Base-by-base conservation (phyloP, 768 basidiomycete species). In the Xerocomellus amylosporus region DNA sequence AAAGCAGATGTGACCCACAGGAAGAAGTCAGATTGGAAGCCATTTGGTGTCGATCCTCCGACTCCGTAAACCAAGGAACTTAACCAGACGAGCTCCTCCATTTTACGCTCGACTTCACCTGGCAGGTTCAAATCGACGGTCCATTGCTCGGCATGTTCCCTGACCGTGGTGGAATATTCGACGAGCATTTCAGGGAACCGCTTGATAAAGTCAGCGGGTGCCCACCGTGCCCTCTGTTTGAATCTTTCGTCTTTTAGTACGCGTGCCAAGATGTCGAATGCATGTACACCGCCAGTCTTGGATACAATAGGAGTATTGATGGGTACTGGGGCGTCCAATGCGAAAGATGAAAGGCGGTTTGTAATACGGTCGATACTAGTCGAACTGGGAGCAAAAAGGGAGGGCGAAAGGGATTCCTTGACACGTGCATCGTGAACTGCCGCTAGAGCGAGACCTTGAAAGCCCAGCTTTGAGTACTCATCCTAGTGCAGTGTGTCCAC, bases 11-110 rank as follows among this genome's bases (percentile, higher is more conserved):
- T 22, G 1, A 56, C 69, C 10, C 55, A 87, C 85, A 74, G 51
- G 73, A 81, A 79, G 66, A 88, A 87, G 31, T 69, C 58, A 8
- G 62, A 49, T 44, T 13, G 41, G 26, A 58, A 54, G 53, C 87
- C 82, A 0, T 77, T 79, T 33, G 77, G 75, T 64, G 83, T 68
- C 73, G 77, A 82, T 4, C 82, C 85, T 9, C 76, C 78, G 19
- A 83, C 71, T 2, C 76, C 83, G 56, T 83, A 89, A 19, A 85
- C 62, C 14, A 86, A 53, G 0, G 71, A 70, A 40, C 73, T 76
- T 19, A 77, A 68, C 82, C 85, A 89, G 4, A 72, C 63, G 6
- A 89, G 60, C 60, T 89, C 87, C 58, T 84, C 83, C 22, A 85
- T 73, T 66, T 86, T 88, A n/a, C 72, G 64, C n/a, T 75, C 73